Evolutionary conservation across 352 stramenopile species (phyloP), one percentile per base, ranked within the genome.

Genomic region (Phytophthora sp.): DNA sequence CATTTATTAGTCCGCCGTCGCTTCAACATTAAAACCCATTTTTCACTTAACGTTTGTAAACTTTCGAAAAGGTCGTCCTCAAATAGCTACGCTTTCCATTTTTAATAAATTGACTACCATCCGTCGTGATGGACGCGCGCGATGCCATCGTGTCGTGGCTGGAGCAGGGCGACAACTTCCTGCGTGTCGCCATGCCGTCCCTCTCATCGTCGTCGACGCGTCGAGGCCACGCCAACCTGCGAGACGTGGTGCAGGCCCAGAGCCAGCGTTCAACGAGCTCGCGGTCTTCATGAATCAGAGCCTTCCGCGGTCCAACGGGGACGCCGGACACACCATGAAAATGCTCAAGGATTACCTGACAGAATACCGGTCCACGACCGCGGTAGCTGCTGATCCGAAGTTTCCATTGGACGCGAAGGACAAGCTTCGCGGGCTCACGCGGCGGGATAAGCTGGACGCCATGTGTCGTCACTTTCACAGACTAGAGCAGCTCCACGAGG

Each of bases 1-100:
- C 77, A 85, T 85, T 16, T 20, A 6, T 42, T 38, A 13, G n/a
- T n/a, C n/a, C n/a, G n/a, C 26, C 55, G 60, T 52, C 59, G 27
- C 52, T 73, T 69, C 64, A 72, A 69, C 30, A 23, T 31, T 3
- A 9, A 46, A 21, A 26, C 18, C 20, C 24, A 36, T 35, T 39
- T 41, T 41, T 54, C 38, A 63, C 52, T 63, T 63, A 36, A 4
- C 30, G 11, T 63, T 56, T 63, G 42, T 59, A 66, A 47, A n/a
- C 5, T 4, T 12, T 21, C 27, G 21, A 15, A 59, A 36, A 42
- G 3, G 13, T 2, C 38, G 12, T 18, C 38, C 8, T 45, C 18
- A 26, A 45, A 16, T 16, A 45, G 21, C 20, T 20, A 31, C 41
- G 21, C 29, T 49, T 30, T 49, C 20, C 41, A 31, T 26, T 49